These are phyloP conservation scores for Penicillium robsamsonii DNA, from an alignment of 495 filamentous ascomycete genomes.

Conservation along the genomic window DNA sequence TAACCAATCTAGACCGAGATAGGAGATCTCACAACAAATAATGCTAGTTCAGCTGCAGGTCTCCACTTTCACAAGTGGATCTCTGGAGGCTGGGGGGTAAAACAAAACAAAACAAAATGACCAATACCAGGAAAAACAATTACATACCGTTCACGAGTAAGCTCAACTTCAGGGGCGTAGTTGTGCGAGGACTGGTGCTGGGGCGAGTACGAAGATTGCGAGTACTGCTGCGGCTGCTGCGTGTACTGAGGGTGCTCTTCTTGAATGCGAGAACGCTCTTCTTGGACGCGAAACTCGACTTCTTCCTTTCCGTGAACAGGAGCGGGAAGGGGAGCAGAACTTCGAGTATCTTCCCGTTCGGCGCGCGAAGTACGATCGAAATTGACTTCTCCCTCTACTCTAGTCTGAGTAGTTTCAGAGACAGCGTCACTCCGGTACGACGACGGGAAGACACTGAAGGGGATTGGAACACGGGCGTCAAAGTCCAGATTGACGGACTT, in stretches of 20 bases:
- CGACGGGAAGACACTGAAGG: conserved; percentile 99
- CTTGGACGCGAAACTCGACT: conserved; percentile 68
- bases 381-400: conserved; percentile 87
- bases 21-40: conserved; percentile 27
- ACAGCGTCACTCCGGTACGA: conserved; percentile 91
- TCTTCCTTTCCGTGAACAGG: conserved; percentile 75
- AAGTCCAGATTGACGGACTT: conserved; percentile 98
- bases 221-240: conserved; percentile 7
- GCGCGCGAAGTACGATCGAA: conserved; percentile 72
- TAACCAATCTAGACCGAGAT: conserved; percentile 27
- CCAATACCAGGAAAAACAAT: conserved; percentile 8
- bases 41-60: conserved; percentile 10
- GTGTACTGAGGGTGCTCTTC: conserved; percentile 51
- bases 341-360: conserved; percentile 90
- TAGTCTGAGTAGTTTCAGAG: conserved; percentile 72
- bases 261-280: conserved; percentile 56
- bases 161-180: conserved; percentile 50
- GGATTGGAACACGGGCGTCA: conserved; percentile 98
- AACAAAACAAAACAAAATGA: conserved; percentile 9
- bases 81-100: conserved; percentile 4
- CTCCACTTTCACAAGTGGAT: not conserved
- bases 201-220: conserved; percentile 1
- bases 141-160: conserved; percentile 56
- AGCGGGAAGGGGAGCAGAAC: conserved; percentile 65
- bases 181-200: conserved; percentile 14